Evolutionary conservation across 192 early-diverging fungal genomes (phyloP).

Genomic region (Spizellomyces punctatus): DNA sequence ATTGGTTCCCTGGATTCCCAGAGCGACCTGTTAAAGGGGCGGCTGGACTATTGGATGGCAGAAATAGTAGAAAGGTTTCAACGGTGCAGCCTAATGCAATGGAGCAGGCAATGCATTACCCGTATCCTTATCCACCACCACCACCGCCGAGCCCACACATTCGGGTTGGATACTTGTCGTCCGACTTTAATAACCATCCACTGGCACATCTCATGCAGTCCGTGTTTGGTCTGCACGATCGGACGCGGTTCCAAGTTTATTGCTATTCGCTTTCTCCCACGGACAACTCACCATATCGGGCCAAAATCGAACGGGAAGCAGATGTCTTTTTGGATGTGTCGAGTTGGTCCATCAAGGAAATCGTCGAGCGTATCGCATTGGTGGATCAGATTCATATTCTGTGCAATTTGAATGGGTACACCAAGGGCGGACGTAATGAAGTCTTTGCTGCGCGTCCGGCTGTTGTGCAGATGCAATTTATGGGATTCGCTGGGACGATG

Average conservation of each 20-base stretch:
- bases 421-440: conserved; percentile 93
- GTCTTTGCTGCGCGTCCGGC: conserved; percentile 89
- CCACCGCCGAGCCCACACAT: conserved; percentile 67
- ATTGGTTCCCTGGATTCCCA: conserved; percentile 60
- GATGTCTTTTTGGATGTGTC: conserved; percentile 83
- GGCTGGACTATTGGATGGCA: not conserved
- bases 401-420: conserved; percentile 94
- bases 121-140: conserved; percentile 75
- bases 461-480: conserved; percentile 86
- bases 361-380: conserved; percentile 71
- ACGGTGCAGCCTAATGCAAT: not conserved
- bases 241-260: conserved; percentile 66
- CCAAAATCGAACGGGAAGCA: conserved; percentile 75
- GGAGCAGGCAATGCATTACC: conserved; percentile 33
- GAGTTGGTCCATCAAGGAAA: conserved; percentile 68
- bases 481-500: conserved; percentile 94
- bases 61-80: not conserved
- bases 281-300: conserved; percentile 77
- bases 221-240: conserved; percentile 91
- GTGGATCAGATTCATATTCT: conserved; percentile 84
- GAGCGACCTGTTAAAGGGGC: conserved; percentile 45
- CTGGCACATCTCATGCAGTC: conserved; percentile 93
- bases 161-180: conserved; percentile 86
- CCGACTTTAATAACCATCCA: conserved; percentile 94
- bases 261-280: conserved; percentile 84